Evolutionary conservation across 2,329 filamentous ascomycete genomes (phyloP).

Genomic region (Neofusicoccum parvum): DNA sequence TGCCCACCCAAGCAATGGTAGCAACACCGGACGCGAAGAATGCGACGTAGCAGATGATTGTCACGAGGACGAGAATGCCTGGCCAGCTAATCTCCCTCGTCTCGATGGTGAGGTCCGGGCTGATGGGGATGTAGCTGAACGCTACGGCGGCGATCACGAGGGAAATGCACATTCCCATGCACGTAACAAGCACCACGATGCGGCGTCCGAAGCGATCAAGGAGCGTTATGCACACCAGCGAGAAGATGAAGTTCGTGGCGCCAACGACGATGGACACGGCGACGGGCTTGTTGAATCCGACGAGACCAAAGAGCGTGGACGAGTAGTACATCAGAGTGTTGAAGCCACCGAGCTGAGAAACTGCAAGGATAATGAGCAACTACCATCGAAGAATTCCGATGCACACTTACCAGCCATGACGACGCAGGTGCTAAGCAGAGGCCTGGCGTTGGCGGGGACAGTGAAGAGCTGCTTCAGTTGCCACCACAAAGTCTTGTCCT

Average conservation of each 20-base stretch:
- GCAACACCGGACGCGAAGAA: slow-evolving; percentile 39
- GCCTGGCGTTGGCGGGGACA: slow-evolving; percentile 40
- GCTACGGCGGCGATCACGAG: slow-evolving; percentile 70
- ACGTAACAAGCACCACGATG: slow-evolving; percentile 58
- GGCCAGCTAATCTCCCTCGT: slow-evolving; percentile 35
- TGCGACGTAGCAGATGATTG: slow-evolving; percentile 41
- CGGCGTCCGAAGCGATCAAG: slow-evolving; percentile 81
- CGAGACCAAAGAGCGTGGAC: slow-evolving; percentile 50
- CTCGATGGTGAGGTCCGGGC: slow-evolving; percentile 36
- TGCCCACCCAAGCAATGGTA: slow-evolving; percentile 41
- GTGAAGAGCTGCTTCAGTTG: slow-evolving; percentile 36
- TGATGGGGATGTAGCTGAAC: slow-evolving; percentile 49
- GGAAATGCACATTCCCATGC: slow-evolving; percentile 68
- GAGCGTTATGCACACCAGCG: slow-evolving; percentile 70
- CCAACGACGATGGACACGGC: slow-evolving; percentile 80
- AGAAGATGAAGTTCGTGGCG: slow-evolving; percentile 80
- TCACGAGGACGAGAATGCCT: slow-evolving; percentile 39
- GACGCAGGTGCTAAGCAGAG: slow-evolving; percentile 42
- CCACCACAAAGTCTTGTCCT: slow-evolving; percentile 34
- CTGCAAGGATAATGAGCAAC: slow-evolving; percentile 54
- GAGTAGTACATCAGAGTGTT: slow-evolving; percentile 86
- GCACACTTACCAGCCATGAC: slow-evolving; percentile 40
- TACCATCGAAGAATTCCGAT: background rate
- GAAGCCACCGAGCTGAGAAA: slow-evolving; percentile 49
- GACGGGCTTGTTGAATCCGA: slow-evolving; percentile 78